Base-by-base conservation (phyloP, 1,139 yeast species). In the Taphrina sp. region DNA sequence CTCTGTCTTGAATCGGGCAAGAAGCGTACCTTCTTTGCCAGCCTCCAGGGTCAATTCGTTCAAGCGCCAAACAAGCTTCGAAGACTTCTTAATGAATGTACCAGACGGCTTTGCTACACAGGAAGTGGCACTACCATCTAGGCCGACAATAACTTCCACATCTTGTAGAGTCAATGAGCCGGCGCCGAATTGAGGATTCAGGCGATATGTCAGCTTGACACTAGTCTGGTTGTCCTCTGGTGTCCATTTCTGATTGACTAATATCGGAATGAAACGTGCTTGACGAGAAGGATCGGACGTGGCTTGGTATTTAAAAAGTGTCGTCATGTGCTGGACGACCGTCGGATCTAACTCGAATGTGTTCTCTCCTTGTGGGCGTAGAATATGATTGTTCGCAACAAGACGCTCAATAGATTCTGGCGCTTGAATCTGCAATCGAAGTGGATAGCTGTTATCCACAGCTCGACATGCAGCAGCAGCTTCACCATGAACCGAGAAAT, bases 101-200 rank as follows among this genome's bases (percentile, higher is more conserved):
- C 96, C 97, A 58, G 85, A 82, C 2, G 97, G 97, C 66, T 85
- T 86, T 10, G 95, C 85, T 60, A 89, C 81, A 0, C 96, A 96
- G 23, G 88, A 77, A 19, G 67, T 66, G 23, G 81, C 78, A 35
- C 75, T 72, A 3, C 73, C 73, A 44, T 66, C 67, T 28, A 72
- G 64, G 5, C 70, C 65, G 3, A 86, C 95, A 10, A 86, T 80
- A 7, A 90, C 81, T 29, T 81, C 76, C 52, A 89, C 74, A 64
- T 84, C 85, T 28, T 63, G 62, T 20, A 72, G 57, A 22, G 79
- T 76, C 58, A 87, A 69, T 38, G 66, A 66, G 10, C 72, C 67
- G 1, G 75, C 68, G 19, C 67, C 65, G 58, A 80, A 74, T 24
- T 72, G 72, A 7, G 83, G 82, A 43, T 79, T 74, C 59, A 85